A percentile compares a stretch with the other conserved stretches of the same genome.
Conservation (phyloP, 768 basidiomycete genomes). For the Leucosporidium creatinivorum region DNA sequence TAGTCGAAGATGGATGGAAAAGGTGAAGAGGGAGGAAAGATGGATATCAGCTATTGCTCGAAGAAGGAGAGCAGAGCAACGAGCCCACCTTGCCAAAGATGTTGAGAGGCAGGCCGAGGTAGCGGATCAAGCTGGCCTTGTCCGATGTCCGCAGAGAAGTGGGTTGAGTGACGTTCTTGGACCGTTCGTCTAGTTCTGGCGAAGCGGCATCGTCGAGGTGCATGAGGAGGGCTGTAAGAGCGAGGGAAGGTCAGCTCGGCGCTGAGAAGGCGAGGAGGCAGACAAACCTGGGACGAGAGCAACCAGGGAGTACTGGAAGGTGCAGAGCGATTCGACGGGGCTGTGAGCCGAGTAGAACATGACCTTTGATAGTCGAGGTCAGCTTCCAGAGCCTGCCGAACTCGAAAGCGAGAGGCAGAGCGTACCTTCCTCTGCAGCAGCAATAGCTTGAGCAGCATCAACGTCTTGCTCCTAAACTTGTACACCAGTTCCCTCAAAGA, state of each 20-base stretch:
- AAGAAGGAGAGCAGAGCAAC: neutral
- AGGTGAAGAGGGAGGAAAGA: no score
- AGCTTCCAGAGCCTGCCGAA: neutral
- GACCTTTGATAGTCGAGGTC: conserved; percentile 51
- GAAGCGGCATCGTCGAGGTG: conserved; percentile 86
- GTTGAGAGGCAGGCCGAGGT: conserved; percentile 86
- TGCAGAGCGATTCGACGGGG: conserved; percentile 90
- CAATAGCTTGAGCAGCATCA: conserved; percentile 87
- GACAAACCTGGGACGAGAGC: conserved; percentile 76
- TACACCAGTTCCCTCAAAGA: conserved; percentile 77
- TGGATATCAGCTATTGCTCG: neutral
- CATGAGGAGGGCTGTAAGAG: conserved; percentile 64
- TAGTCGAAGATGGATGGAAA: no score
- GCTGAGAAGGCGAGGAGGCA: neutral
- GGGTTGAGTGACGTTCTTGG: conserved; percentile 60
- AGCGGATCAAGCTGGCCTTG: conserved; percentile 79
- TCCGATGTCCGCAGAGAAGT: conserved; percentile 82
- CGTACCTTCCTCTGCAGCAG: conserved; percentile 85
- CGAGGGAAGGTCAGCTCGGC: conserved; percentile 15
- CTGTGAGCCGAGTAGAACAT: conserved; percentile 78
- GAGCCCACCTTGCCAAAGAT: conserved; percentile 76
- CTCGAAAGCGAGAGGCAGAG: neutral
- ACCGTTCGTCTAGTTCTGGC: conserved; percentile 61
- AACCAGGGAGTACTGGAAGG: conserved; percentile 94
- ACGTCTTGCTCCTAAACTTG: conserved; percentile 81